Evolutionary conservation across 805 yeast species (phyloP).

Genomic region (Candida ovalis): DNA sequence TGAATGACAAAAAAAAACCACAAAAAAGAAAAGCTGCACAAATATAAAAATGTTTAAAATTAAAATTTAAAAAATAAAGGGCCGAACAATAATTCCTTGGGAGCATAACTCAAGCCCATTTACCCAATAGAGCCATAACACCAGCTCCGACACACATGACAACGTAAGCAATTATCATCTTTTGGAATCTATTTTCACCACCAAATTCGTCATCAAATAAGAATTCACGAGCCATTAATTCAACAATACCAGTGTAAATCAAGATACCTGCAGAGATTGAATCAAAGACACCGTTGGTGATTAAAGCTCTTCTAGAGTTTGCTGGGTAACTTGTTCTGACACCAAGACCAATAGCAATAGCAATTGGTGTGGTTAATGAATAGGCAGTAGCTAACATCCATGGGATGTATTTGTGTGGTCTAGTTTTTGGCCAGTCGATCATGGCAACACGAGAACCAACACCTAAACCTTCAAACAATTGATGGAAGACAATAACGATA

Average conservation of each 20-base stretch:
- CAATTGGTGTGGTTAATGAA: slow-evolving; percentile 64
- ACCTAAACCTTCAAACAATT: slow-evolving; percentile 80
- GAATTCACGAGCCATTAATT: slow-evolving; percentile 76
- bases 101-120: slow-evolving; percentile 50
- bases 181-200: slow-evolving; percentile 50
- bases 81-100: no score
- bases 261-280: slow-evolving; percentile 75
- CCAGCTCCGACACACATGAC: slow-evolving; percentile 67
- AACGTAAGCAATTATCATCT: slow-evolving; percentile 48
- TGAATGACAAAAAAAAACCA: no score
- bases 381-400: slow-evolving; percentile 52
- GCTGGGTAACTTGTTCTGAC: slow-evolving; percentile 61
- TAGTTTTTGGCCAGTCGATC: slow-evolving; percentile 41
- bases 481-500: slow-evolving; percentile 64
- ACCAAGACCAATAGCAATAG: slow-evolving; percentile 76
- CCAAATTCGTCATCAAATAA: slow-evolving; percentile 59
- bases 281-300: slow-evolving; percentile 71
- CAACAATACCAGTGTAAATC: slow-evolving; percentile 73
- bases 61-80: no score
- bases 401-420: slow-evolving; percentile 41
- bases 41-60: no score
- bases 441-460: slow-evolving; percentile 72
- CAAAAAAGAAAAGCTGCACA: no score
- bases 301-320: slow-evolving; percentile 52
- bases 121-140: slow-evolving; percentile 71